Conservation (phyloP, 2,329 filamentous ascomycete species). For the Neurospora sp. region DNA sequence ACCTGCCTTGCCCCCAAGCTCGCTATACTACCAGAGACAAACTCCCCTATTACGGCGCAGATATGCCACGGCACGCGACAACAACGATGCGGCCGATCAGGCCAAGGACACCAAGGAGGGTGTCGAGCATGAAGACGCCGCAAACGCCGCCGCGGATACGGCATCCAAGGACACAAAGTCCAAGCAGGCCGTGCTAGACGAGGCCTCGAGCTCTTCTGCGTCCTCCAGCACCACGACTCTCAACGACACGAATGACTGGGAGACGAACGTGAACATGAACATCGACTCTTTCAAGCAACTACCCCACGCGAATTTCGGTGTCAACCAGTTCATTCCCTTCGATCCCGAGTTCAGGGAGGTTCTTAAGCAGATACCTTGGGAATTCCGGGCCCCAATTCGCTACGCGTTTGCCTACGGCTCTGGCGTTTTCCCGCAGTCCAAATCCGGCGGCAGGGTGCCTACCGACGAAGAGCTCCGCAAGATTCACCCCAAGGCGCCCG, state of each 20-base stretch:
- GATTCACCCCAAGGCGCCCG: constrained; percentile 73
- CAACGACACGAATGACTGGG: constrained; percentile 48
- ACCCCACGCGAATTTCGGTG: constrained; percentile 72
- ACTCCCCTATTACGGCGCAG: constrained; percentile 2
- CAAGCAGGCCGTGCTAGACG: constrained; percentile 11
- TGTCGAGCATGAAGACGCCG: constrained; percentile 13
- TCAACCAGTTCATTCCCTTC: constrained; percentile 94
- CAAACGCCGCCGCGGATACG: constrained; percentile 13
- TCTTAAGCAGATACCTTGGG: constrained; percentile 75
- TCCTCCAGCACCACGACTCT: constrained; percentile 15
- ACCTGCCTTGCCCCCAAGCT: not conserved
- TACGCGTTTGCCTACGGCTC: constrained; percentile 98
- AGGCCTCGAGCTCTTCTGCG: constrained; percentile 20
- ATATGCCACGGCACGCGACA: constrained; percentile 9
- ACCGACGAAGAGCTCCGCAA: constrained; percentile 48
- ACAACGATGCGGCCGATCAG: not conserved
- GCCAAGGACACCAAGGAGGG: constrained; percentile 10
- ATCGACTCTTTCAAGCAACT: constrained; percentile 69
- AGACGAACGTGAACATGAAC: constrained; percentile 61
- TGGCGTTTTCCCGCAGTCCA: constrained; percentile 79
- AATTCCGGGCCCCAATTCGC: constrained; percentile 85
- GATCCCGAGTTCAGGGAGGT: constrained; percentile 93
- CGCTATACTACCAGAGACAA: not conserved
- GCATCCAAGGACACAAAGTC: constrained; percentile 14
- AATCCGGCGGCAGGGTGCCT: constrained; percentile 38